Percentiles rank a stretch among this genome's conserved stretches.
Evolutionary conservation across 2,329 filamentous ascomycete genomes (phyloP).

Genomic region (Beauveria pseudobassiana): DNA sequence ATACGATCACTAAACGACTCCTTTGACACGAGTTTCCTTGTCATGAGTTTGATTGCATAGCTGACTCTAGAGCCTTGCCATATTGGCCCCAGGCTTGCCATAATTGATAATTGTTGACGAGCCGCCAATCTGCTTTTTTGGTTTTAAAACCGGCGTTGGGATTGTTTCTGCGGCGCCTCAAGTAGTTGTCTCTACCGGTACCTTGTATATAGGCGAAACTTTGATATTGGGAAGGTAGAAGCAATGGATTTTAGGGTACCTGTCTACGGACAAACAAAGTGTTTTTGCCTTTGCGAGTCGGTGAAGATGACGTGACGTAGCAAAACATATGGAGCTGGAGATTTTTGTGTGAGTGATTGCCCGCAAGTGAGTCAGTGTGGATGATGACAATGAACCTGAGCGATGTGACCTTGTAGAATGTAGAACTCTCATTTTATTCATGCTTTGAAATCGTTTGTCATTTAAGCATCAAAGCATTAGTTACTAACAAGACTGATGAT

Average conservation of each 20-base stretch:
- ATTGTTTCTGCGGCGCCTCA: not conserved
- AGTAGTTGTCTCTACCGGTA: not conserved
- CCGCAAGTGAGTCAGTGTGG: too few relatives aligned
- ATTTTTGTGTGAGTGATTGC: too few relatives aligned
- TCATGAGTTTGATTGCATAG: slow-evolving; percentile 5
- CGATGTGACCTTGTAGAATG: too few relatives aligned
- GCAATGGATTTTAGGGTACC: not conserved
- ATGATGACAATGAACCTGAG: too few relatives aligned
- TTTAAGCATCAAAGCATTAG: too few relatives aligned
- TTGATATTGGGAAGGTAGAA: slow-evolving; percentile 5
- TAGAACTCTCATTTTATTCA: too few relatives aligned
- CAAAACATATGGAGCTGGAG: too few relatives aligned
- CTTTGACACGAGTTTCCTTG: slow-evolving; percentile 6
- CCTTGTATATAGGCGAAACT: slow-evolving; percentile 5
- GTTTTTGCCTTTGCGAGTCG: not conserved
- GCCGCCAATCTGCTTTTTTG: not conserved
- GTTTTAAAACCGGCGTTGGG: not conserved
- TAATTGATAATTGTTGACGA: not conserved
- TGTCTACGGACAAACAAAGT: not conserved
- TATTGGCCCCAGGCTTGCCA: not conserved
- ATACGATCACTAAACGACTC: slow-evolving; percentile 27
- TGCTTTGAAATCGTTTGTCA: too few relatives aligned
- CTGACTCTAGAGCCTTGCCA: not conserved
- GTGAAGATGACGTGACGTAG: not conserved
- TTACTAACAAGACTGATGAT: too few relatives aligned